Conservation (phyloP, 768 basidiomycete species). For the Fistulinella prunicolor region DNA sequence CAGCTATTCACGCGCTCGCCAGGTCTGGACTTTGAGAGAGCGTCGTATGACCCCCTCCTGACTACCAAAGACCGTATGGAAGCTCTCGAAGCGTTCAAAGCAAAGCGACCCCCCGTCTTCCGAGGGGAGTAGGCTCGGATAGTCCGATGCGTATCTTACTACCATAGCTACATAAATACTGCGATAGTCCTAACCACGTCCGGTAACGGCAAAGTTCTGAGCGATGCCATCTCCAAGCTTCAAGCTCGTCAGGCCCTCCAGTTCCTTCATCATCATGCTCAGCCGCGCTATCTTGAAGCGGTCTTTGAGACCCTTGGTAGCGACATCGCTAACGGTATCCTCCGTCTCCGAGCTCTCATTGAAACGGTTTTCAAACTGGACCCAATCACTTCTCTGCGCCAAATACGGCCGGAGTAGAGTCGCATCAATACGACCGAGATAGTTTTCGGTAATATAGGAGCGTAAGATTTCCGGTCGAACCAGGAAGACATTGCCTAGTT, state of each 20-base stretch:
- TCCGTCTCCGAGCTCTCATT: slow-evolving; percentile 51
- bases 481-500: slow-evolving; percentile 95
- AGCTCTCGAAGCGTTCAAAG: slow-evolving; percentile 82
- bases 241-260: slow-evolving; percentile 72
- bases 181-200: slow-evolving; percentile 40
- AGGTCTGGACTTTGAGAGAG: slow-evolving; percentile 92
- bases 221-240: slow-evolving; percentile 55
- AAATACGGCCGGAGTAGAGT: slow-evolving; percentile 87
- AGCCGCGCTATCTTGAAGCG: slow-evolving; percentile 64
- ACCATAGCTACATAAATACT: not conserved
- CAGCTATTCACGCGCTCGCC: slow-evolving; percentile 1
- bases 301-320: slow-evolving; percentile 50
- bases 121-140: slow-evolving; percentile 59
- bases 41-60: slow-evolving; percentile 79
- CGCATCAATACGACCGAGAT: slow-evolving; percentile 89
- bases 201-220: slow-evolving; percentile 49
- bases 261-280: slow-evolving; percentile 85
- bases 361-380: slow-evolving; percentile 78
- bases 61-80: slow-evolving; percentile 74
- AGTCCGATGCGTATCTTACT: slow-evolving; percentile 2
- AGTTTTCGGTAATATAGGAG: slow-evolving; percentile 92
- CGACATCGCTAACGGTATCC: slow-evolving; percentile 39
- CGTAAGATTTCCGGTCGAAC: slow-evolving; percentile 93
- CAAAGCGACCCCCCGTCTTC: slow-evolving; percentile 78
- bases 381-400: slow-evolving; percentile 87